A percentile compares a stretch with the other conserved stretches of the same genome.
Evolutionary conservation across 2,329 filamentous ascomycete species (phyloP).

Genomic region (Penicillium sp.): DNA sequence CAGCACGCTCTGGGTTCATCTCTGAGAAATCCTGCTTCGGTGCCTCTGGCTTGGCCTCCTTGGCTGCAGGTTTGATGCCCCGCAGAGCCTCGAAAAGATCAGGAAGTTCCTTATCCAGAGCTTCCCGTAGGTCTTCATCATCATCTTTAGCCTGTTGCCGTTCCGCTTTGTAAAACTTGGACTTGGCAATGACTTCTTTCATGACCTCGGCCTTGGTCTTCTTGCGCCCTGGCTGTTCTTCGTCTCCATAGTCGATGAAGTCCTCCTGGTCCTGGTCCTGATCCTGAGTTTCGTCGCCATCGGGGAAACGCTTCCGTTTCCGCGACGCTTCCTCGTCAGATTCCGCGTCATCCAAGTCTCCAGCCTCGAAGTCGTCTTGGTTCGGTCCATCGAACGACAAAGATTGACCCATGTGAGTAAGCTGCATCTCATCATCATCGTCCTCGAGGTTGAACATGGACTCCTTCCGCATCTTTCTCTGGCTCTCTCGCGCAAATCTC

Average conservation of each 20-base stretch:
- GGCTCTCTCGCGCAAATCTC: conserved; percentile 84
- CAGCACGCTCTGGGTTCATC: conserved; percentile 64
- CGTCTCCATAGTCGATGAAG: conserved; percentile 47
- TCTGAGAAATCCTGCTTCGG: conserved; percentile 45
- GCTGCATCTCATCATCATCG: conserved; percentile 64
- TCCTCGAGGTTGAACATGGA: conserved; percentile 90
- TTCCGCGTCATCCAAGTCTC: conserved; percentile 57
- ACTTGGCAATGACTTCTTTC: conserved; percentile 97
- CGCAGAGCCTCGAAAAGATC: conserved; percentile 71
- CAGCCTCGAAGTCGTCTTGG: conserved; percentile 76
- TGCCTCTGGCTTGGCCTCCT: conserved; percentile 52
- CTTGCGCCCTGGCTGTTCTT: conserved; percentile 71
- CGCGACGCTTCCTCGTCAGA: conserved; percentile 57
- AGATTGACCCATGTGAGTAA: conserved; percentile 82
- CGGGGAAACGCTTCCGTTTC: conserved; percentile 51
- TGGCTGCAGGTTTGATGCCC: conserved; percentile 54
- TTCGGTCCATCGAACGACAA: conserved; percentile 61
- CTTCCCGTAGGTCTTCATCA: conserved; percentile 80
- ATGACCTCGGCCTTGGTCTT: conserved; percentile 97
- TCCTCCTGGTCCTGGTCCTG: conserved; percentile 45
- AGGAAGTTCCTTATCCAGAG: conserved; percentile 79
- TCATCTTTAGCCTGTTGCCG: conserved; percentile 89
- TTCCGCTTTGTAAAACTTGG: conserved; percentile 92
- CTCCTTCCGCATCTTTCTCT: conserved; percentile 70
- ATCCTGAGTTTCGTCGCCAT: conserved; percentile 16